These are phyloP conservation scores for Cryptococcus sp. DNA, from an alignment of 1,284 basidiomycete genomes.

Conservation along the genomic window DNA sequence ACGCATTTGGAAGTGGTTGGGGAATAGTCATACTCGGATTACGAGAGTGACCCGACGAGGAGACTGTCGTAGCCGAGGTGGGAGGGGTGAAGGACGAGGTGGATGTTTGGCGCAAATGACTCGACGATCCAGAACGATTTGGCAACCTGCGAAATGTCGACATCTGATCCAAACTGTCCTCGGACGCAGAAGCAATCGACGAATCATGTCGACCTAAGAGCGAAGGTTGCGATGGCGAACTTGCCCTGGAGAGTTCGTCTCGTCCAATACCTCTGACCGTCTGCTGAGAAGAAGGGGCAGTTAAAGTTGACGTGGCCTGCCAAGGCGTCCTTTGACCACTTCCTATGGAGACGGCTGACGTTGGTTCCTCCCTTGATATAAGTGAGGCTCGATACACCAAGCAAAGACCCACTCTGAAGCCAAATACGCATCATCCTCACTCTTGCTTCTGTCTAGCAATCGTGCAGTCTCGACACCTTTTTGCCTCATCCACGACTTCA, in stretches of 20 bases:
- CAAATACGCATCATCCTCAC: constrained; percentile 18
- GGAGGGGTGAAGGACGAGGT: constrained; percentile 23
- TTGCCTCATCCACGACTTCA: constrained; percentile 67
- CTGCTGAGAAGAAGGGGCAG: constrained; percentile 16
- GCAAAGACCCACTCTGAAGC: constrained; percentile 31
- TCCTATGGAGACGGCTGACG: constrained; percentile 15
- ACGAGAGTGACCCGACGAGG: constrained; percentile 33
- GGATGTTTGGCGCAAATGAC: constrained; percentile 17
- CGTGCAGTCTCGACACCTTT: constrained; percentile 23
- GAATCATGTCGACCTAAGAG: constrained; percentile 13
- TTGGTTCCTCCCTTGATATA: constrained; percentile 22
- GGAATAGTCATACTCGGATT: constrained; percentile 17
- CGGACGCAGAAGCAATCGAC: constrained; percentile 16
- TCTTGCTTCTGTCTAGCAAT: constrained; percentile 11
- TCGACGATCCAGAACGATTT: constrained; percentile 1
- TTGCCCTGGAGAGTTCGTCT: not conserved
- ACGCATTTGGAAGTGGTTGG: constrained; percentile 1
- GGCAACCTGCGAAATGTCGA: not conserved
- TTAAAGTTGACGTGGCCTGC: constrained; percentile 3
- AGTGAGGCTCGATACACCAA: no score
- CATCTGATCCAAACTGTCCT: constrained; percentile 21
- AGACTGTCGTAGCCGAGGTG: constrained; percentile 30
- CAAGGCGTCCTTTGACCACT: constrained; percentile 10
- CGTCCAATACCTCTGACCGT: constrained; percentile 11
- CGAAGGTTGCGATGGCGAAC: not conserved